Evolutionary conservation across 768 basidiomycete genomes (phyloP).

Genomic region (Cubamyces lactineus): DNA sequence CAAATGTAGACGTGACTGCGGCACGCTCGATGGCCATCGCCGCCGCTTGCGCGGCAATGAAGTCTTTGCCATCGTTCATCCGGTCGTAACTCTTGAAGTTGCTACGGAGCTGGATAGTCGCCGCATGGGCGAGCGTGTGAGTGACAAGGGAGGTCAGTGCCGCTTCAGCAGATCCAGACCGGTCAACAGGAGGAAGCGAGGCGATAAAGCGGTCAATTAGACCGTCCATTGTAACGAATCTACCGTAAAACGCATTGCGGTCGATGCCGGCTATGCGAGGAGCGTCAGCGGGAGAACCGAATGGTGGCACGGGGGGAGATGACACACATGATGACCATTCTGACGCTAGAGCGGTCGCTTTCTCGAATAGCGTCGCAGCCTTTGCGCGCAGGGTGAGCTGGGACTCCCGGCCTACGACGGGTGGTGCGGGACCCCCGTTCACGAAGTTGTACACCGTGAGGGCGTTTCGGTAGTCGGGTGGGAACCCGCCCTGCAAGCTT

Average conservation of each 20-base stretch:
- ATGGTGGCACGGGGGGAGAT: neutral
- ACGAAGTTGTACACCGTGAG: slow-evolving; percentile 55
- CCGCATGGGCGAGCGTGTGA: slow-evolving; percentile 51
- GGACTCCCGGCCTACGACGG: slow-evolving; percentile 34
- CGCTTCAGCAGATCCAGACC: slow-evolving; percentile 6
- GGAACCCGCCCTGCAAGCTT: slow-evolving; percentile 41
- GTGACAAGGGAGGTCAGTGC: slow-evolving; percentile 39
- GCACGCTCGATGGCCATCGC: slow-evolving; percentile 13
- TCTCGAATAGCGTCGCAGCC: slow-evolving; percentile 62
- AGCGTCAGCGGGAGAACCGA: neutral
- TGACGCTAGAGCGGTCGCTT: slow-evolving; percentile 56
- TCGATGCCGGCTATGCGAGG: slow-evolving; percentile 9
- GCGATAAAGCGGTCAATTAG: slow-evolving; percentile 31
- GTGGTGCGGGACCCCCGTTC: slow-evolving; percentile 36
- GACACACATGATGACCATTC: slow-evolving; percentile 37
- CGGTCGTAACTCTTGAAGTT: slow-evolving; percentile 46
- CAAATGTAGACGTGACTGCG: slow-evolving; percentile 3
- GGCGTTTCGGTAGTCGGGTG: slow-evolving; percentile 46
- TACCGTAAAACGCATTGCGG: slow-evolving; percentile 19
- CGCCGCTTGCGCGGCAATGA: slow-evolving; percentile 23
- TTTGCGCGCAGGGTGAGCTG: slow-evolving; percentile 51
- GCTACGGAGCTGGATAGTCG: slow-evolving; percentile 56
- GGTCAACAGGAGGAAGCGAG: slow-evolving; percentile 25
- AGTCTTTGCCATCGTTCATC: slow-evolving; percentile 29
- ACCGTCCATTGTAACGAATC: slow-evolving; percentile 25